A percentile compares a stretch with the other conserved stretches of the same genome.
These are phyloP conservation scores for Pythium angustatum DNA, from an alignment of 352 stramenopile genomes.

Conservation along the genomic window DNA sequence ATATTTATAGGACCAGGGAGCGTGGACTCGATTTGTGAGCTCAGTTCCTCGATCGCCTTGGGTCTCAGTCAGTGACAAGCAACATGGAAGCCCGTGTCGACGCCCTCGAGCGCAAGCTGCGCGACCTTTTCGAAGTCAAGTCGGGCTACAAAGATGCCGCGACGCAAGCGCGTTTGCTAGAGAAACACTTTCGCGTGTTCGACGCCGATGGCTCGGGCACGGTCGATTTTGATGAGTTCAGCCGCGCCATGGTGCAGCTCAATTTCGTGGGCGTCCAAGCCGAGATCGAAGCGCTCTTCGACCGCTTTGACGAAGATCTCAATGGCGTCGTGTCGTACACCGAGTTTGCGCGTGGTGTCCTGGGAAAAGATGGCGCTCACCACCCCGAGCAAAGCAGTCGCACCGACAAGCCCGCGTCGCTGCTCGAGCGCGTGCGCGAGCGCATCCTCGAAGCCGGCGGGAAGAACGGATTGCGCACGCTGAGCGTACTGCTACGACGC, in stretches of 20 bases:
- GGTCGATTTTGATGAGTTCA: slow-evolving; percentile 89
- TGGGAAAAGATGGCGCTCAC: slow-evolving; percentile 31
- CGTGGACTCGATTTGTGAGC: too few relatives aligned
- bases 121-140: slow-evolving; percentile 68
- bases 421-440: slow-evolving; percentile 50
- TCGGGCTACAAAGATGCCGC: slow-evolving; percentile 66
- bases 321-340: slow-evolving; percentile 75
- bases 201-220: slow-evolving; percentile 68
- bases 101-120: slow-evolving; percentile 52
- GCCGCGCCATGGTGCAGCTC: slow-evolving; percentile 77
- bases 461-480: slow-evolving; percentile 73
- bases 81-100: slow-evolving; percentile 49
- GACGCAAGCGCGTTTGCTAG: slow-evolving; percentile 51
- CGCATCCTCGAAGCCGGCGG: slow-evolving; percentile 60
- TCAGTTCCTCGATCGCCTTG: too few relatives aligned
- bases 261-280: slow-evolving; percentile 90
- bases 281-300: slow-evolving; percentile 84
- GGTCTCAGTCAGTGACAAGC: too few relatives aligned
- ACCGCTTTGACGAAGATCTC: slow-evolving; percentile 86
- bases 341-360: slow-evolving; percentile 63
- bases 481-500: slow-evolving; percentile 63
- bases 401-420: slow-evolving; percentile 23
- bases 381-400: slow-evolving; percentile 1
- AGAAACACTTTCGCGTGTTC: slow-evolving; percentile 79
- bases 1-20: slow-evolving; percentile 7